Base-by-base conservation (phyloP, 2,329 filamentous ascomycete genomes). In the Colletotrichum agaves region DNA sequence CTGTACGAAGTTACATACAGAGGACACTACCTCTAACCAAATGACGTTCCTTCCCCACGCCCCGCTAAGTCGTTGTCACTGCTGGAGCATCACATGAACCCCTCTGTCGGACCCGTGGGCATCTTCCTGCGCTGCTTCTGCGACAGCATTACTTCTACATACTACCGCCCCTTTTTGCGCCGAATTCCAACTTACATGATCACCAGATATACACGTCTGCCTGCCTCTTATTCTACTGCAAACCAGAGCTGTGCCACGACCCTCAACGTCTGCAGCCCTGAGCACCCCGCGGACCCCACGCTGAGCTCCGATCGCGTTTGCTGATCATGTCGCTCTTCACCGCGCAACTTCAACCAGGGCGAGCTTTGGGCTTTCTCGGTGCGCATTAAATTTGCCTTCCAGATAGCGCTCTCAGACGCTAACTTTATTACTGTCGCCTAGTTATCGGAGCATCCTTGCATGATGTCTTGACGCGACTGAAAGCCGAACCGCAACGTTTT, bases 361-460 rank as follows among this genome's bases (percentile, higher is more conserved):
- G 87, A 74, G 89, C 86, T 21, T 79, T 92, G 70, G 89, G 90
- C n/a, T 89, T 89, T 71, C 81, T 90, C 5, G 77, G 82, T 84
- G 71, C 27, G 63, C 63, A 58, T 61, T 19, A 58, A 56, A 21
- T 59, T 46, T 44, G 68, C 37, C 70, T 35, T 41, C 33, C 6
- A 55, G 31, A 68, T 63, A 61, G 19, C 73, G 69, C 27, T 61
- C 60, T 50, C 71, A 53, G 67, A 57, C 44, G 52, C 62, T 63
- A 63, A 70, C 63, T 71, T 44, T 62, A 17, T 53, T 68, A 60
- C 55, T 27, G 58, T 76, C 61, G 53, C 61, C 53, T 65, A 97
- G 94, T 91, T 56, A 89, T 99, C 65, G 96, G 96, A 63, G 92
- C 93, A 70, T 97, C 94, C 2, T 87, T 99, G 39, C 94, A 98